Evolutionary conservation across 2,329 filamentous ascomycete genomes (phyloP), one percentile per base, ranked within the genome.

Genomic region (Colletotrichum incanum): DNA sequence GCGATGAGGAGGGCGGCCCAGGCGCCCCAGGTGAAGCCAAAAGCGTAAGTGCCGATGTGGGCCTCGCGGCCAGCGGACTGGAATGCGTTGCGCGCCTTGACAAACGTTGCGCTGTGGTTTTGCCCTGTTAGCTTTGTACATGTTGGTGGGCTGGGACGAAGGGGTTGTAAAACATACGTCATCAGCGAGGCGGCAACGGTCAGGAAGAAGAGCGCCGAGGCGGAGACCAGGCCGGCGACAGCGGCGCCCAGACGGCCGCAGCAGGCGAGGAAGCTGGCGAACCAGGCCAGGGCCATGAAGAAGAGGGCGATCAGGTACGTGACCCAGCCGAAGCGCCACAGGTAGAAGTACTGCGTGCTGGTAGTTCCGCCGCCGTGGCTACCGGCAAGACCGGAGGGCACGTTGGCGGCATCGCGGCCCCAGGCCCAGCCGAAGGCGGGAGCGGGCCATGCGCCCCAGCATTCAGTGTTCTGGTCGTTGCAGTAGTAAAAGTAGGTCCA

Each of bases 401-500:
- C 86, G 50, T 82, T 82, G 2, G 75, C 52, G 28, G 88, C 83
- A 77, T 85, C 77, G 3, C 81, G 82, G 26, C 88, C 78, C 90
- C 90, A 92, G 45, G 89, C 96, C 81, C 92, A 93, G 87, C 93
- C 87, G 86, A 96, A 79, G 83, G 94, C 84, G 80, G 92, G 77
- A 82, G 91, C 93, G 26, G 91, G 87, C 23, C 90, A 87, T 3
- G 89, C 81, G 1, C 78, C 78, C 72, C 90, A 88, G 83, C 94
- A 98, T 82, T 93, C 83, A 63, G 85, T 86, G 79, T 91, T 89
- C 73, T 84, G 84, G 39, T 85, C 85, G 64, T 91, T 90, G 84
- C 95, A 97, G 73, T 97, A 86, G 81, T 93, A 92, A 87, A 97
- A 96, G 84, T 93, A 97, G 45, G 95, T 97, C 96, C 96, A 98